These are phyloP conservation scores for Hansfordia pulvinata DNA, from an alignment of 2,329 filamentous ascomycete genomes.

Conservation along the genomic window DNA sequence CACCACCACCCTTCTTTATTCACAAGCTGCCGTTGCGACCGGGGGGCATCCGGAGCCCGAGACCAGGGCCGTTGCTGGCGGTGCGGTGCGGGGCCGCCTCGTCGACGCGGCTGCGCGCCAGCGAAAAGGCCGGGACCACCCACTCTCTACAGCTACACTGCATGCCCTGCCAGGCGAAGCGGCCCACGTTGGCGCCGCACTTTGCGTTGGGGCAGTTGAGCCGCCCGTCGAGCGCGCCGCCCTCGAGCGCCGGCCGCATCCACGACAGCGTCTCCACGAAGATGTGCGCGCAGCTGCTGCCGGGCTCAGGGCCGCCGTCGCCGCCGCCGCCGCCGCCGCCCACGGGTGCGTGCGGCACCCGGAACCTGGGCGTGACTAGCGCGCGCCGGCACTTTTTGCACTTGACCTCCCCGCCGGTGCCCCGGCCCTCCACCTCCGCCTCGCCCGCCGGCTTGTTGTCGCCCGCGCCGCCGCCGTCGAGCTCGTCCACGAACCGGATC, in stretches of 20 bases:
- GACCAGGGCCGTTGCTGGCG: constrained; percentile 8
- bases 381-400: constrained; percentile 83
- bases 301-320: no score
- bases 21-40: constrained; percentile 22
- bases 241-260: constrained; percentile 79
- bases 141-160: constrained; percentile 82
- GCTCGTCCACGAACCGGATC: constrained; percentile 70
- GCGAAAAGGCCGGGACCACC: constrained; percentile 81
- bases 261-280: constrained; percentile 88
- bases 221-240: constrained; percentile 70
- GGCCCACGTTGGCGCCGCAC: constrained; percentile 73
- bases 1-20: constrained; percentile 7
- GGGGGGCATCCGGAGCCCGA: constrained; percentile 44
- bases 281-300: constrained; percentile 57
- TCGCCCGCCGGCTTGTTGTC: constrained; percentile 6
- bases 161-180: constrained; percentile 94
- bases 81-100: constrained; percentile 30
- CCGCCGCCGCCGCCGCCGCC: no score
- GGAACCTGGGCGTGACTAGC: constrained; percentile 42
- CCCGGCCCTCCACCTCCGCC: constrained; percentile 3
- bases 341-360: constrained; percentile 46
- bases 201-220: constrained; percentile 67
- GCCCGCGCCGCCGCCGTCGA: constrained; percentile 24
- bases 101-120: constrained; percentile 74
- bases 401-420: constrained; percentile 45